phyloP scores from a whole-genome alignment of 345 rosid genomes.

The Eucalyptus dawsonii region DNA sequence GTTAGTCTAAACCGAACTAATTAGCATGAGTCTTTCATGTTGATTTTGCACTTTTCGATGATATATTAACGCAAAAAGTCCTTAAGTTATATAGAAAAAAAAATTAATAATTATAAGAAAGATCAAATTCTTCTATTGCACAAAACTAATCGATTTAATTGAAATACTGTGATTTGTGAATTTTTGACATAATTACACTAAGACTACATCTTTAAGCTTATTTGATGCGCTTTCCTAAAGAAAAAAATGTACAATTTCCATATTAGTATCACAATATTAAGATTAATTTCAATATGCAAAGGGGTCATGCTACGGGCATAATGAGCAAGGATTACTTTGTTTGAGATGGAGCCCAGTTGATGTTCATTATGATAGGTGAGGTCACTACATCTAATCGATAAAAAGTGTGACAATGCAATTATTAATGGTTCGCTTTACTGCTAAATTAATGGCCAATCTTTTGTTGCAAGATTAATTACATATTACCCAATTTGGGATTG shows the following conservation, averaged over 20 bases:
- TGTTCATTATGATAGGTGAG: neutral
- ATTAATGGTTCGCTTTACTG: neutral
- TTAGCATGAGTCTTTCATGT: neutral
- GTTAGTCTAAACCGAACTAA: too few species aligned
- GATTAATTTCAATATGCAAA: neutral
- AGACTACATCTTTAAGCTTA: neutral
- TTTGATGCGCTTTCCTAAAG: neutral
- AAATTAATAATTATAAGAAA: too few species aligned
- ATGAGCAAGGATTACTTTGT: too few species aligned
- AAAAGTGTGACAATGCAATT: neutral
- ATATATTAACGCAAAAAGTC: too few species aligned
- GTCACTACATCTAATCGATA: neutral
- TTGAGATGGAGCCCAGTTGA: neutral
- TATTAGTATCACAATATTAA: neutral
- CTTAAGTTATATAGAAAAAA: too few species aligned
- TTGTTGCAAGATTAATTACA: neutral
- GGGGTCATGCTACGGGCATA: neutral
- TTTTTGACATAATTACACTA: neutral
- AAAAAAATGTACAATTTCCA: neutral
- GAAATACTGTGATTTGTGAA: neutral
- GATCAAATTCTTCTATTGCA: neutral
- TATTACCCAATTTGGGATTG: neutral
- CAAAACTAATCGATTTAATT: too few species aligned
- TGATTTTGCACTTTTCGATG: neutral
- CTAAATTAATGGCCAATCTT: neutral